Base-by-base conservation (phyloP, 768 basidiomycete species). In the Trametes villosa region DNA sequence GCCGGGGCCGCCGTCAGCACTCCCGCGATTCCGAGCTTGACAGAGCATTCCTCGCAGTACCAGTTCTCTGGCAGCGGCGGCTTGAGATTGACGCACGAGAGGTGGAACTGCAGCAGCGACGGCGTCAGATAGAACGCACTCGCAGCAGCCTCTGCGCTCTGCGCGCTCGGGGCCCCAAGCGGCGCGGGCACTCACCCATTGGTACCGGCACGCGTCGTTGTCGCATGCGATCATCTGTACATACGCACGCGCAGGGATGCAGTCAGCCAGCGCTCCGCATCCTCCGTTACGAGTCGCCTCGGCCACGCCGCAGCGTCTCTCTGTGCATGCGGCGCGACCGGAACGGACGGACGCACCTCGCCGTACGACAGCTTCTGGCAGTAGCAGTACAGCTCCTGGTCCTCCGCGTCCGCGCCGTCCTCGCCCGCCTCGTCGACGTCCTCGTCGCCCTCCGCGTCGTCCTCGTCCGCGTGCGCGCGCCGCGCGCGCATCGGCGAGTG, bases 301-400 rank as follows among this genome's bases (percentile, higher is more conserved):
- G 24, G 18, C 42, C 40, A 38, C 52, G 27, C 38, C 20, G 13
- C 52, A 17, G 36, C 20, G 46, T 18, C 36, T 18, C 13, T 18
- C 13, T 7, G 8, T 18, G 36, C 13, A 18, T 38, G 18, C 34
- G 9, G n/a, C 24, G 31, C 40, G 38, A 24, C 20, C 29, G 44
- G 29, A 27, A 36, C n/a, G 29, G 33, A 11, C 15, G 44, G n/a
- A 71, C 75, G 55, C 56, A 79, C 78, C 73, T 84, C 86, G 49
- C 87, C 86, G 65, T 85, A 86, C 49, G 82, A 84, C 64, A 81
- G 77, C 68, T 84, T 83, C 65, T 81, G 82, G 70, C 86, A 88
- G 73, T 81, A 80, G 71, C 86, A 88, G 61, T 88, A 88, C 5
- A 85, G 64, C 53, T 77, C 77, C 68, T 85, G 81, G 71, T 87